Conservation (phyloP, 352 stramenopile species). For the Phytophthora lateralis region DNA sequence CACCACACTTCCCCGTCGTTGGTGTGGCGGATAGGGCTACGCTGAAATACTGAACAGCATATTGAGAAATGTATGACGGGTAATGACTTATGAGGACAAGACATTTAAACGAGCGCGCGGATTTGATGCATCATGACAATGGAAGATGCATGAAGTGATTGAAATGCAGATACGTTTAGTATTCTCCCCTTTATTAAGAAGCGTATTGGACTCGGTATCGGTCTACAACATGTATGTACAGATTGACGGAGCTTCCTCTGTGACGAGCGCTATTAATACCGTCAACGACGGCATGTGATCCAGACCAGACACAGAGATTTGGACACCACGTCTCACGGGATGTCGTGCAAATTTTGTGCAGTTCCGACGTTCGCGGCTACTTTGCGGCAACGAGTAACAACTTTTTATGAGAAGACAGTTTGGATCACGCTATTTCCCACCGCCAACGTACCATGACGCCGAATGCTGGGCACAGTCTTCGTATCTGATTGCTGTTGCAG, state of each 20-base stretch:
- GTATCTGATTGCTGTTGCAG: slow-evolving; percentile 6
- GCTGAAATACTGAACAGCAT: slow-evolving; percentile 1
- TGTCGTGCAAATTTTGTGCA: slow-evolving; percentile 21
- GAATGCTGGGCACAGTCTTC: slow-evolving; percentile 9
- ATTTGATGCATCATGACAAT: not conserved
- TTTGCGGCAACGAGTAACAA: not conserved
- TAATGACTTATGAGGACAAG: slow-evolving; percentile 11
- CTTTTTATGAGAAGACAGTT: slow-evolving; percentile 8
- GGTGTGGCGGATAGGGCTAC: not conserved
- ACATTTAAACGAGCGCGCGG: not conserved
- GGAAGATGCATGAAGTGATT: not conserved
- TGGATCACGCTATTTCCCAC: slow-evolving; percentile 12
- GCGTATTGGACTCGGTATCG: not conserved
- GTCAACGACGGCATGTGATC: not conserved
- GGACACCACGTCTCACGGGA: slow-evolving; percentile 27
- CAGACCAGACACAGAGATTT: not conserved
- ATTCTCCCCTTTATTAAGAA: not conserved
- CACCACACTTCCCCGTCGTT: slow-evolving; percentile 23
- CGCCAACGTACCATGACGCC: slow-evolving; percentile 19
- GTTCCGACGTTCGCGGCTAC: slow-evolving; percentile 16
- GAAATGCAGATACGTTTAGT: no score
- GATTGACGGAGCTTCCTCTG: not conserved
- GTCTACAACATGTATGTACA: slow-evolving; percentile 3
- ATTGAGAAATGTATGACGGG: slow-evolving; percentile 10
- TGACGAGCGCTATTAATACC: not conserved